phyloP scores from a whole-genome alignment of 176 grass and related monocot species.

The Panicum miliaceum region DNA sequence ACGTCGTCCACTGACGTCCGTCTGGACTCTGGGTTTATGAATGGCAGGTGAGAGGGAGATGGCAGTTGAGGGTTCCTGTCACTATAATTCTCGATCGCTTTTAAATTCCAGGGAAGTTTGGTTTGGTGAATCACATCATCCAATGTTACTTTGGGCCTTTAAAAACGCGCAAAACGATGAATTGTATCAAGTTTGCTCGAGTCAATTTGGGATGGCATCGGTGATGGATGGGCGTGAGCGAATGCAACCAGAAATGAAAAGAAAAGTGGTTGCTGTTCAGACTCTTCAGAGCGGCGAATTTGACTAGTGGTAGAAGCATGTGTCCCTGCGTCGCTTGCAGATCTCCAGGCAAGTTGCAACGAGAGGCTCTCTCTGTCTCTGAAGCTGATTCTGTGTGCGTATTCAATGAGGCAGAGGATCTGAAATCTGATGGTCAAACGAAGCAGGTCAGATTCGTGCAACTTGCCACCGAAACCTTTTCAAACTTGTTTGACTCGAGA shows the following conservation, averaged over 20 bases:
- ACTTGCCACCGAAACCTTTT: constrained; percentile 25
- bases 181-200: background rate
- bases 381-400: background rate
- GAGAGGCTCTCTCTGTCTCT: background rate
- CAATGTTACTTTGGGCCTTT: background rate
- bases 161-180: background rate
- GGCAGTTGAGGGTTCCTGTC: constrained; percentile 6
- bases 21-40: constrained; percentile 23
- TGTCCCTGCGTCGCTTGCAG: constrained; percentile 31
- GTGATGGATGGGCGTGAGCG: background rate
- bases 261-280: background rate
- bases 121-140: background rate
- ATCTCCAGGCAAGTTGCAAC: constrained; percentile 43
- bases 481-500: constrained; percentile 48
- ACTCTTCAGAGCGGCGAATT: constrained; percentile 32
- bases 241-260: background rate
- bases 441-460: constrained; percentile 39
- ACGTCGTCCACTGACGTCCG: background rate
- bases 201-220: background rate
- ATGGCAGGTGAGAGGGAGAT: constrained; percentile 25
- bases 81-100: background rate
- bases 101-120: background rate
- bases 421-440: constrained; percentile 49
- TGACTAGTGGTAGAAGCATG: constrained; percentile 34
- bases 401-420: constrained; percentile 13